These are phyloP conservation scores for Arabidopsis arenosa DNA, from an alignment of 345 rosid genomes.

Conservation along the genomic window DNA sequence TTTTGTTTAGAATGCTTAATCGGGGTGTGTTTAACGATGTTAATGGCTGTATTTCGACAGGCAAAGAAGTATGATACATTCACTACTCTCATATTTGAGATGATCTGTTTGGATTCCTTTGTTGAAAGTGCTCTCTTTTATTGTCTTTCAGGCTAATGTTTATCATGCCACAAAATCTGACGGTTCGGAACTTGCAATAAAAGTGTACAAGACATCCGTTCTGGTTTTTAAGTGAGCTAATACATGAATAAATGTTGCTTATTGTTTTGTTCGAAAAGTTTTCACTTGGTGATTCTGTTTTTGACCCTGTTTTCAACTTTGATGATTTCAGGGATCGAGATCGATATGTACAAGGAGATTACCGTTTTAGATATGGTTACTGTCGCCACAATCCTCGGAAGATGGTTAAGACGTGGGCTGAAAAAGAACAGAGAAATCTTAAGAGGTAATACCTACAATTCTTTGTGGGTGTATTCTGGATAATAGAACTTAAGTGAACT, in stretches of 20 bases:
- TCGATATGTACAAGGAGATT: conserved; percentile 97
- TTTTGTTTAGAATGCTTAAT: conserved; percentile 91
- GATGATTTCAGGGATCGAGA: conserved; percentile 78
- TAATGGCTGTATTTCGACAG: conserved; percentile 96
- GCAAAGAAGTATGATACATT: conserved; percentile 72
- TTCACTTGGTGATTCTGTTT: not conserved
- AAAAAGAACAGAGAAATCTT: conserved; percentile 96
- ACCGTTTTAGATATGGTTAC: conserved; percentile 91
- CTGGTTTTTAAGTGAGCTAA: conserved; percentile 81
- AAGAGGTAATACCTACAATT: conserved; percentile 57
- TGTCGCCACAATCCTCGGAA: conserved; percentile 95
- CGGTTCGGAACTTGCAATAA: conserved; percentile 85
- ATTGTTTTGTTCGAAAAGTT: not conserved
- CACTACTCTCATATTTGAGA: not conserved
- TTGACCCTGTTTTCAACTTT: conserved; percentile 2
- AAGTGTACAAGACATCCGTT: conserved; percentile 94
- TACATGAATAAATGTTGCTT: not conserved
- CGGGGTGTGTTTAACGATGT: conserved; percentile 81
- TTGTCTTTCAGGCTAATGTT: conserved; percentile 77
- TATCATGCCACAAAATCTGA: conserved; percentile 92
- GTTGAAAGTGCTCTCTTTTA: not conserved
- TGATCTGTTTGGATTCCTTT: not conserved
- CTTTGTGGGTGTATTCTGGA: conserved; percentile 1
- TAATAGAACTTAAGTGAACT: not conserved
- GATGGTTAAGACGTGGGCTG: conserved; percentile 99